Conservation (phyloP, 495 filamentous ascomycete genomes). For the Penicillium antarcticum region DNA sequence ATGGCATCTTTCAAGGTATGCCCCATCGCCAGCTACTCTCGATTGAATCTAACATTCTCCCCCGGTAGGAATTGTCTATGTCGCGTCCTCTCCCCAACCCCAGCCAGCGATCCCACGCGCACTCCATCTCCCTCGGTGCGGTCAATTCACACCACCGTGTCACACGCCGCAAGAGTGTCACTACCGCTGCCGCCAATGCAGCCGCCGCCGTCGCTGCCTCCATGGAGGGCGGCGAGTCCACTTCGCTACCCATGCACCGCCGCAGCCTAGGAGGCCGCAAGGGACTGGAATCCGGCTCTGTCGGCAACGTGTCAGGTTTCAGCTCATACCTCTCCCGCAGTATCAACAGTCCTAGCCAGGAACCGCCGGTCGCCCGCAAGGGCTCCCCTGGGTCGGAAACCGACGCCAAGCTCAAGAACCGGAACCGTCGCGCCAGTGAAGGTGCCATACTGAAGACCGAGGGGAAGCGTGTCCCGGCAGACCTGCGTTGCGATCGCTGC, state of each 20-base stretch:
- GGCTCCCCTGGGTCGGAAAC: constrained; percentile 45
- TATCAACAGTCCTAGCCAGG: constrained; percentile 53
- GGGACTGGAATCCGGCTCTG: constrained; percentile 43
- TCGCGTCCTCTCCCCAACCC: constrained; percentile 43
- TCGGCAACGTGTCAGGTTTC: constrained; percentile 34
- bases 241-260: constrained; percentile 39
- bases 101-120: constrained; percentile 72
- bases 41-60: constrained; percentile 18
- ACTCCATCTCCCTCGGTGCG: constrained; percentile 75
- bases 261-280: constrained; percentile 45
- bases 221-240: constrained; percentile 52
- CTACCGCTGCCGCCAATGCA: constrained; percentile 71
- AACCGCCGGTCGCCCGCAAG: constrained; percentile 50
- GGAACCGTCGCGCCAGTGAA: constrained; percentile 80
- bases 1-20: constrained; percentile 50
- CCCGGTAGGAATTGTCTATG: constrained; percentile 42
- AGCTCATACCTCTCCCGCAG: constrained; percentile 43
- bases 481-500: constrained; percentile 95
- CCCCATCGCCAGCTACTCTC: not conserved
- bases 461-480: constrained; percentile 70
- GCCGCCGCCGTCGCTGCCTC: constrained; percentile 75
- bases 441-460: constrained; percentile 77
- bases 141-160: constrained; percentile 81
- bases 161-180: constrained; percentile 89
- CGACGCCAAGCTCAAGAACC: constrained; percentile 59